Evolutionary conservation across 371 early-diverging fungal genomes (phyloP), one percentile per base, ranked within the genome.

Genomic region (Batkoa obscura): DNA sequence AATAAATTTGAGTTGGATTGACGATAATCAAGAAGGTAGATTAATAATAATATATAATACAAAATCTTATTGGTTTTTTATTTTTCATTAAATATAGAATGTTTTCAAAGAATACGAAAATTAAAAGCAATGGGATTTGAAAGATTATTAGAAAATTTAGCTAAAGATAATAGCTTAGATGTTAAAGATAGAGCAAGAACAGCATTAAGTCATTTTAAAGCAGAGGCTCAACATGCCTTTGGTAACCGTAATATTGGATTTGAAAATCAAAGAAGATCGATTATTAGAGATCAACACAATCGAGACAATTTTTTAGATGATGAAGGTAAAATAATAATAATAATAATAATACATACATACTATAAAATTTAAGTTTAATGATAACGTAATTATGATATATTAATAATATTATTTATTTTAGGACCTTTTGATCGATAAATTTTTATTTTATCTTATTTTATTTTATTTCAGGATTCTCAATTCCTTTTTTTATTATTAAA

Each of bases 1-100:
- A 32, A 84, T 87, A 48, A 90, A 90, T 62, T 70, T 87, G 63
- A 84, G 85, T 2, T 87, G 86, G 82, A 62, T 68, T 0, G 85
- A 87, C 10, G 85, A 85, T 23, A 66, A 67, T 66, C 56, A 64
- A 61, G 34, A 65, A 74, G 72, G 68, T 52, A 35, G 41, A 33
- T 48, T 63, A 43, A 63, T 58, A 50, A 35, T 41, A 33, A 31
- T 33, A 46, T 10, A 15, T 23, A 23, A 23, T 23, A 23, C 46
- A 43, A 51, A 37, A 5, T 12, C 35, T 10, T 39, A 36, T 6
- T 10, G n/a, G n/a, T 48, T 49, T 2, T 39, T 43, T n/a, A 15
- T 37, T 12, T 23, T 48, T 13, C 38, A 12, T 53, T 45, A 32
- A 23, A 23, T 13, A n/a, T 46, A 37, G 68, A 65, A 9, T 58